Evolutionary conservation across 345 rosid species (phyloP), one percentile per base, ranked within the genome.

Genomic region (Camelina sativa): DNA sequence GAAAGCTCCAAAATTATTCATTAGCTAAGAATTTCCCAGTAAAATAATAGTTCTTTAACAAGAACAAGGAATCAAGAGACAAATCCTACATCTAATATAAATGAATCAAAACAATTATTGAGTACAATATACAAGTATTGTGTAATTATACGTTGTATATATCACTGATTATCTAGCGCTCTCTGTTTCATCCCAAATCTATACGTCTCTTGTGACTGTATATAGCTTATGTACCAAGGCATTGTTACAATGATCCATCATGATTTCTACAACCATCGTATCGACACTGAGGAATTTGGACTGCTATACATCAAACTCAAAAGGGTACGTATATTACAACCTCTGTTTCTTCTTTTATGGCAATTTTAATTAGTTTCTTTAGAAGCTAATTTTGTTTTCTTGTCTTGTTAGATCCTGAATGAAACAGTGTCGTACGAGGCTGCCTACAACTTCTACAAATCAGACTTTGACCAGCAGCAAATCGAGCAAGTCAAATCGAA

Each of bases 221-320:
- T 44, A 1, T 60, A 78, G 81, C 69, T 78, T 59, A 28, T 78
- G 70, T 63, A 78, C 32, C 81, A 78, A 78, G 73, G 44, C 5
- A 25, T 78, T 65, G 73, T 20, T 6, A 78, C 73, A 20, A 59
- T 72, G 73, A 60, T 66, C 11, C 69, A 59, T n/a, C 77, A 65
- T 66, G 77, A 78, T 65, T 72, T 78, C 64, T 66, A 78, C 52
- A 78, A 34, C 30, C 77, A 78, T 23, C 73, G 77, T 19, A 28
- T 78, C 5, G 69, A 72, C 23, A 67, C 15, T 22, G 69, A 65
- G 11, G 81, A 66, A 12, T 59, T 78, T 23, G 81, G 81, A 65
- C 12, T 72, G 35, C 57, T 72, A 15, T 78, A 78, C 13, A 16
- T 65, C 52, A 72, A 78, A 34, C 28, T 78, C 13, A 77, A 66